These are phyloP conservation scores for Crithidia brevicula DNA, from an alignment of 208 protist genomes.

Conservation along the genomic window DNA sequence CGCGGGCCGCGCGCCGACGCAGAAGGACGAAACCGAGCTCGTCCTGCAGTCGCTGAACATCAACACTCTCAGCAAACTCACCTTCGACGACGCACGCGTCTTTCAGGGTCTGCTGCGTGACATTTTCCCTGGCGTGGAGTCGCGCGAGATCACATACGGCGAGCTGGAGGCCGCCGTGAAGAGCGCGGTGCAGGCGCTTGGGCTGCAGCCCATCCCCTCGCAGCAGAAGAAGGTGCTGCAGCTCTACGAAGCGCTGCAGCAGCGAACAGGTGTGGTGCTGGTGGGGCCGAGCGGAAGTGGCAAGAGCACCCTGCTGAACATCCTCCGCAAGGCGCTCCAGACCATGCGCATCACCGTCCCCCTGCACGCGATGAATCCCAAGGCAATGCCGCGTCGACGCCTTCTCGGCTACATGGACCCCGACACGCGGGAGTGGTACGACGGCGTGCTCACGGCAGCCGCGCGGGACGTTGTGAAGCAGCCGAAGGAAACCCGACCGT, in stretches of 20 bases:
- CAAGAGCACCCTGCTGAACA: conserved; percentile 91
- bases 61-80: conserved; percentile 98
- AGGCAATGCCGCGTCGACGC: conserved; percentile 92
- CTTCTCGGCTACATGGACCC: conserved; percentile 96
- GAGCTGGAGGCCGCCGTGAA: conserved; percentile 88
- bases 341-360: conserved; percentile 75
- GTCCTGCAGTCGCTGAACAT: conserved; percentile 96
- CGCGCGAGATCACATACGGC: conserved; percentile 71
- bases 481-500: conserved; percentile 70
- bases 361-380: conserved; percentile 93
- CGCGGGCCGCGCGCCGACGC: conserved; percentile 70
- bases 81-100: conserved; percentile 95
- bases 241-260: conserved; percentile 93
- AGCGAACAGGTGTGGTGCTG: conserved; percentile 95
- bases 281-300: conserved; percentile 93
- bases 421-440: conserved; percentile 98
- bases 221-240: conserved; percentile 94
- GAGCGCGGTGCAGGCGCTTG: conserved; percentile 57
- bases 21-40: conserved; percentile 87
- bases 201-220: conserved; percentile 68
- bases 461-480: conserved; percentile 89
- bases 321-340: conserved; percentile 86
- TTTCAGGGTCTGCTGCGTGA: conserved; percentile 94
- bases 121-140: conserved; percentile 82
- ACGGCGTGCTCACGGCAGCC: conserved; percentile 97